Evolutionary conservation across 352 stramenopile species (phyloP).

Genomic region (Globisporangium mamillatum): DNA sequence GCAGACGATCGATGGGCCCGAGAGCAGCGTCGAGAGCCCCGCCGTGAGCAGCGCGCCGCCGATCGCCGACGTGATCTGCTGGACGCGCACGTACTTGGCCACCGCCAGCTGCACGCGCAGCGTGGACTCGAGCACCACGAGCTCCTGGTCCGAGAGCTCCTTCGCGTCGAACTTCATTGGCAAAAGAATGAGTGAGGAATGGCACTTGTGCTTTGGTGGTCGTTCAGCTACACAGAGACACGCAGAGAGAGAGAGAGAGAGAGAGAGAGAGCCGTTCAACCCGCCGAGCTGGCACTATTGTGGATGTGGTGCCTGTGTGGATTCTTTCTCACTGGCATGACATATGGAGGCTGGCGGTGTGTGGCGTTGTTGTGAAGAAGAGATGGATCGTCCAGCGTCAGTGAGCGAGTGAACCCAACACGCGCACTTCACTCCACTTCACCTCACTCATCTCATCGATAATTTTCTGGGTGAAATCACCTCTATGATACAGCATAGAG

Average conservation of each 20-base stretch:
- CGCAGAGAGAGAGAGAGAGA: background rate
- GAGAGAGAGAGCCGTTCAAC: background rate
- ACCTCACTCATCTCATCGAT: background rate
- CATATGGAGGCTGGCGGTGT: too few species aligned
- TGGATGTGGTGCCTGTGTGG: background rate
- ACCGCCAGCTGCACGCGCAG: slow-evolving; percentile 32
- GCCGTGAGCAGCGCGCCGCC: slow-evolving; percentile 20
- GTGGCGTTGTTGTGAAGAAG: background rate
- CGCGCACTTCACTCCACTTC: background rate
- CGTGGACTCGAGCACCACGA: slow-evolving; percentile 28
- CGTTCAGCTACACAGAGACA: background rate
- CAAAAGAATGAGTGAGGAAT: background rate
- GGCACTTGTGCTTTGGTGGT: background rate
- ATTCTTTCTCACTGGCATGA: background rate
- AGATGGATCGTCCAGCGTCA: background rate
- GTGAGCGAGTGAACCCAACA: background rate
- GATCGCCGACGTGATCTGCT: slow-evolving; percentile 20
- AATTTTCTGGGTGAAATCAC: background rate
- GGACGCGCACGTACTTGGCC: slow-evolving; percentile 19
- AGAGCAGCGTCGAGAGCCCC: slow-evolving; percentile 21
- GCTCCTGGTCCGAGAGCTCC: slow-evolving; percentile 19
- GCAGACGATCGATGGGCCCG: slow-evolving; percentile 21
- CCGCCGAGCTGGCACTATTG: background rate
- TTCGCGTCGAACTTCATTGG: slow-evolving; percentile 18
- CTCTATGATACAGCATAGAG: background rate